phyloP scores from a whole-genome alignment of 306 rosid species.

The Vigna mungo region DNA sequence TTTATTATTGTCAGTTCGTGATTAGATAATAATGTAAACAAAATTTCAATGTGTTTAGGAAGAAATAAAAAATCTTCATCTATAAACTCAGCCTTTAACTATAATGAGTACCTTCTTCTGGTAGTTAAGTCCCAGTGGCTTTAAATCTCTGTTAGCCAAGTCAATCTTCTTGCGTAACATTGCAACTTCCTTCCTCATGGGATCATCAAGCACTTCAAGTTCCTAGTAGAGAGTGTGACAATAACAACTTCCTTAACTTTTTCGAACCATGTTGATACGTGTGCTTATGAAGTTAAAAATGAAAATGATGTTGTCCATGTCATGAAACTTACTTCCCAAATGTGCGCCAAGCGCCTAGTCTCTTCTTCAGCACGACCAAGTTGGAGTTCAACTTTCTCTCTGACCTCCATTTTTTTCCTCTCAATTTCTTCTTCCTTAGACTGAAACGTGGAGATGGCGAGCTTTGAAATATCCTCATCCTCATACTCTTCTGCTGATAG shows the following conservation, averaged over 20 bases:
- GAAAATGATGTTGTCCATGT: background rate
- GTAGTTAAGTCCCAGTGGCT: constrained; percentile 75
- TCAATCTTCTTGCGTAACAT: constrained; percentile 78
- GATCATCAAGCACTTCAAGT: constrained; percentile 86
- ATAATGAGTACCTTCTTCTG: constrained; percentile 70
- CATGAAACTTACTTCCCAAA: constrained; percentile 83
- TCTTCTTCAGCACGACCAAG: constrained; percentile 91
- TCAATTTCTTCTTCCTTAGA: constrained; percentile 93
- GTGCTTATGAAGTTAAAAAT: background rate
- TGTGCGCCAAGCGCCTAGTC: constrained; percentile 77
- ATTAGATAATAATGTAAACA: background rate
- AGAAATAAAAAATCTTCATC: background rate
- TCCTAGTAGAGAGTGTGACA: constrained; percentile 58
- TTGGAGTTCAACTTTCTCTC: constrained; percentile 80
- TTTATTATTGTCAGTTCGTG: background rate
- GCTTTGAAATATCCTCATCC: constrained; percentile 65
- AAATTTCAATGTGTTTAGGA: background rate
- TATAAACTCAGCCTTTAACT: background rate
- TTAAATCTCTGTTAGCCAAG: constrained; percentile 72
- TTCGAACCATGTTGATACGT: background rate
- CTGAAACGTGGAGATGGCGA: constrained; percentile 70
- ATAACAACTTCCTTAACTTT: constrained; percentile 14
- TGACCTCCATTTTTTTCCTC: constrained; percentile 86
- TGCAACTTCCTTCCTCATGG: constrained; percentile 86
- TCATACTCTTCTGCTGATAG: constrained; percentile 60